A percentile compares a stretch with the other conserved stretches of the same genome.
Conservation (phyloP, 345 rosid species). For the Lagerstroemia speciosa region DNA sequence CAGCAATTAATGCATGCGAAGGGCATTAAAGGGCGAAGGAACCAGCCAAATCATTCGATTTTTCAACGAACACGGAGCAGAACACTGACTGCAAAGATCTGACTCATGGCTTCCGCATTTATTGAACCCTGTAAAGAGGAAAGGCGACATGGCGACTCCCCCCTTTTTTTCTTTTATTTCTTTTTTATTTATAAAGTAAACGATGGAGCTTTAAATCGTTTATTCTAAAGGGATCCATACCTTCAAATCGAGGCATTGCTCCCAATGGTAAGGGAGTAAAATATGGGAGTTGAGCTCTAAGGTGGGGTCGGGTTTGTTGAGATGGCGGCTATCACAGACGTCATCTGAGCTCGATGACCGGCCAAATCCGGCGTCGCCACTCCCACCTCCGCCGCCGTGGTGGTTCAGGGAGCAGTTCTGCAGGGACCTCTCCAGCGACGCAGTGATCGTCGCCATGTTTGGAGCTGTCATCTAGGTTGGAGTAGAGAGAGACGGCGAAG, state of each 20-base stretch:
- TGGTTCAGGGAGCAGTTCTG: slow-evolving; percentile 59
- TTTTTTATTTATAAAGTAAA: slow-evolving; percentile 2
- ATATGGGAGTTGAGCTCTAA: slow-evolving; percentile 68
- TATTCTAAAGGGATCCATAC: slow-evolving; percentile 16
- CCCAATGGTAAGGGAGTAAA: slow-evolving; percentile 75
- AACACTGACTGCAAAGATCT: slow-evolving; percentile 29
- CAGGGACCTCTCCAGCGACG: slow-evolving; percentile 60
- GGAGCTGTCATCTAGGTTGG: slow-evolving; percentile 44
- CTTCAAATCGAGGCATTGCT: slow-evolving; percentile 90
- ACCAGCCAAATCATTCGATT: background rate
- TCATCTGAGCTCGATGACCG: slow-evolving; percentile 40
- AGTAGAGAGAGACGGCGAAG: background rate
- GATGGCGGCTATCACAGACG: slow-evolving; percentile 17
- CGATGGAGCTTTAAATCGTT: background rate
- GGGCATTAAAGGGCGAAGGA: slow-evolving; percentile 8
- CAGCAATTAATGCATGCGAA: slow-evolving; percentile 1
- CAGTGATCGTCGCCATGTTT: slow-evolving; percentile 57
- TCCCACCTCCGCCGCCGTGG: slow-evolving; percentile 18
- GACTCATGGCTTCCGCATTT: slow-evolving; percentile 36
- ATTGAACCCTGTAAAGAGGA: slow-evolving; percentile 25
- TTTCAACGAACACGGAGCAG: background rate
- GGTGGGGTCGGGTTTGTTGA: slow-evolving; percentile 24
- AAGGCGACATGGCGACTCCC: slow-evolving; percentile 6
- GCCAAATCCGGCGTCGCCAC: slow-evolving; percentile 16
- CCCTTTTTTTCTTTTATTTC: background rate